Conservation (phyloP, 352 stramenopile genomes). For the Phytophthora pini region DNA sequence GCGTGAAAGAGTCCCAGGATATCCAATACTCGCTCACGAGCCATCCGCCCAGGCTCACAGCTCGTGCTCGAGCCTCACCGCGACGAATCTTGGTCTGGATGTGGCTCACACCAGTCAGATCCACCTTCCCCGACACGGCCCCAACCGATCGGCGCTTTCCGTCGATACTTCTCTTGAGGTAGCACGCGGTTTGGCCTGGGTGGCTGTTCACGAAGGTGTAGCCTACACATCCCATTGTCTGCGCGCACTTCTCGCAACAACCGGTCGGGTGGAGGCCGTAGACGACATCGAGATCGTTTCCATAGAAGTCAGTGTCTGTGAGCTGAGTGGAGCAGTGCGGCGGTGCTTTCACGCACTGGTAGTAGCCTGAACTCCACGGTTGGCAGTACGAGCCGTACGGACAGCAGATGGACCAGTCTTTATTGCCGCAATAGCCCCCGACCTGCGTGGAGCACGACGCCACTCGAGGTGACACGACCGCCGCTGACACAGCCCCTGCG, state of each 20-base stretch:
- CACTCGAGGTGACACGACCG: neutral
- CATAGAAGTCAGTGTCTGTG: conserved; percentile 36
- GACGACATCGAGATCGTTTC: too few species aligned
- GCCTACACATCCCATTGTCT: conserved; percentile 31
- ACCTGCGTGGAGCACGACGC: neutral
- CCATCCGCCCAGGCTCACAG: conserved; percentile 24
- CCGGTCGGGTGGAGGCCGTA: conserved; percentile 35
- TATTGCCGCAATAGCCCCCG: neutral
- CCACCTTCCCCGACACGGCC: conserved; percentile 20
- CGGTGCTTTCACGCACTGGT: conserved; percentile 33
- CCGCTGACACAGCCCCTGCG: neutral
- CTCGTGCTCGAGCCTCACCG: conserved; percentile 10
- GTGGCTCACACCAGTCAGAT: conserved; percentile 1
- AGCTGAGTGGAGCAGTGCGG: conserved; percentile 32
- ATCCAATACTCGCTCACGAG: conserved; percentile 29
- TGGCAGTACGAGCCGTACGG: conserved; percentile 49
- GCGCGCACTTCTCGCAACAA: conserved; percentile 36
- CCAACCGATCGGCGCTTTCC: conserved; percentile 20
- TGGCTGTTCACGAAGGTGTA: conserved; percentile 58
- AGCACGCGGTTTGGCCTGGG: conserved; percentile 31
- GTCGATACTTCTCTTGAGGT: conserved; percentile 31
- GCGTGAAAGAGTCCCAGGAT: conserved; percentile 11
- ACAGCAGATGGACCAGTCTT: conserved; percentile 17
- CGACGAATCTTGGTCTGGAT: conserved; percentile 21
- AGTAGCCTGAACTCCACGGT: conserved; percentile 58